Conservation (phyloP, 2,329 filamentous ascomycete species). For the Stemphylium lycopersici region DNA sequence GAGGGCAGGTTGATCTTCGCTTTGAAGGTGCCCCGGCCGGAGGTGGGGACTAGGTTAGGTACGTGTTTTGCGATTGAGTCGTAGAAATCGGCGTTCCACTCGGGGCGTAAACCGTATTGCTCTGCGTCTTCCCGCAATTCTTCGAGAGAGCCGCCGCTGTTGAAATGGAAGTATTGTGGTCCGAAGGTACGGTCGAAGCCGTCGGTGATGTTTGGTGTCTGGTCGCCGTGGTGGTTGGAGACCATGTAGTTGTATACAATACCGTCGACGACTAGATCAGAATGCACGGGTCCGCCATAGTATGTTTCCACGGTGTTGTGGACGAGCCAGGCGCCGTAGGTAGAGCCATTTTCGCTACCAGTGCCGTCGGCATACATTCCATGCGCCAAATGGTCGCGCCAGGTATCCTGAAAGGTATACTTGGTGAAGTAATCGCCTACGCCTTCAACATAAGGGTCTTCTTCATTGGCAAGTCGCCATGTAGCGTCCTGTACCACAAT, state of each 20-base stretch:
- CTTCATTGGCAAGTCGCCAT: conserved; percentile 63
- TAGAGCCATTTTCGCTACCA: conserved; percentile 57
- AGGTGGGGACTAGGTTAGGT: conserved; percentile 63
- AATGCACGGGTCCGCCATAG: conserved; percentile 66
- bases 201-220: conserved; percentile 67
- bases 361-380: conserved; percentile 61
- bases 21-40: conserved; percentile 58
- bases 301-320: conserved; percentile 70
- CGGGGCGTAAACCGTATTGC: conserved; percentile 55
- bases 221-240: conserved; percentile 66
- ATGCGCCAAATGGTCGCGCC: conserved; percentile 64
- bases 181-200: conserved; percentile 71
- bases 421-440: conserved; percentile 70
- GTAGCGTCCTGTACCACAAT: conserved; percentile 67
- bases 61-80: conserved; percentile 66
- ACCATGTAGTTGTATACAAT: conserved; percentile 67
- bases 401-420: conserved; percentile 66
- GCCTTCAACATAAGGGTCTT: conserved; percentile 62
- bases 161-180: conserved; percentile 69
- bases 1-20: conserved; percentile 60
- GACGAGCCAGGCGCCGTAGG: conserved; percentile 67
- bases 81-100: conserved; percentile 66
- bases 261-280: conserved; percentile 67
- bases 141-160: conserved; percentile 55
- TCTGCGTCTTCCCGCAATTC: conserved; percentile 60